Base-by-base conservation (phyloP, 2,329 filamentous ascomycete species). In the Fusarium pseudonygamai region DNA sequence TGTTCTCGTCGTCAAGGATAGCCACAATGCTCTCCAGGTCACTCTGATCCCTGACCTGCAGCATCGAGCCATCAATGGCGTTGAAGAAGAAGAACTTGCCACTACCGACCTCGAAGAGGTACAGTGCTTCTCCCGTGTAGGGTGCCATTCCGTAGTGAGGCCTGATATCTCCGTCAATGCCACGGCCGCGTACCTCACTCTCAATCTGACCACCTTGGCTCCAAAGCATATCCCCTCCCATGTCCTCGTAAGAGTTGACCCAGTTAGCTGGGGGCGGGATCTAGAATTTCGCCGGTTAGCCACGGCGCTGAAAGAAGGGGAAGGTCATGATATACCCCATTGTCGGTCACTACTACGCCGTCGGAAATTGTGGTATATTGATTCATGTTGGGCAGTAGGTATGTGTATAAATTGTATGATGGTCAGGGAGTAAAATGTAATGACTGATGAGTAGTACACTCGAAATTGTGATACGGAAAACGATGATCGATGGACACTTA, bases 401-500 rank as follows among this genome's bases (percentile, higher is more conserved):
- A 16, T 20, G 16, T 50, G 12, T 32, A 4, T 13, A 32, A 5
- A 5, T 13, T 32, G 30, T 5, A 32, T 32, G 30, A 32, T 5
- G 30, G 12, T 13, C 30, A 32, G 30, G 30, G 4, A 32, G 30
- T 32, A 32, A 5, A 32, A 13, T 5, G 30, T 32, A 2, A 32
- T 32, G 30, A 4, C 30, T 13, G 30, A 13, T 32, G 30, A 32
- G 30, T 13, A 32, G 30, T 32, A 32, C 12, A 32, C 12, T 32
- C 30, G 16, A 24, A 16, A 24, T 1, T 34, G 8, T 20, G 22
- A 24, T 7, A 0, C 3, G 11, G 5, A 4, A 14, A 6, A 11
- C 5, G 47, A 11, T 24, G 12, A 34, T 50, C 16, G 4, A 34
- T 6, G 16, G 20, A 50, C 30, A 1, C 0, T 50, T 50, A 50